These are phyloP conservation scores for Hypoxylon sp. DNA, from an alignment of 2,329 filamentous ascomycete species.

Conservation along the genomic window DNA sequence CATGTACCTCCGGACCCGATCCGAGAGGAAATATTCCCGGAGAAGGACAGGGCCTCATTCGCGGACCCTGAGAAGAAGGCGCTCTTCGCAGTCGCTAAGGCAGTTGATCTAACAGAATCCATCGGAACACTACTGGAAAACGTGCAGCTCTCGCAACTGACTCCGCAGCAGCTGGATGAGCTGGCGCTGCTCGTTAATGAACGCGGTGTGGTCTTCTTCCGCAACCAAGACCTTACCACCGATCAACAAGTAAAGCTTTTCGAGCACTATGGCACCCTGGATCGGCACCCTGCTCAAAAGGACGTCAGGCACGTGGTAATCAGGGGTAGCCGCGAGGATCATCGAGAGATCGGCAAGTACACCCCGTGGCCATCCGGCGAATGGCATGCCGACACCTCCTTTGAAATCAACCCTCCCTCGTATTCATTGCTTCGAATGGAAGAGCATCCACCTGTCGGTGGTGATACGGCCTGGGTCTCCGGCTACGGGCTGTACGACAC, in stretches of 20 bases:
- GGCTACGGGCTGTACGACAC: conserved; percentile 60
- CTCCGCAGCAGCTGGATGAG: conserved; percentile 61
- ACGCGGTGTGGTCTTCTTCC: conserved; percentile 63
- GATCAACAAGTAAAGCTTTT: conserved; percentile 59
- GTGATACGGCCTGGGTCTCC: conserved; percentile 63
- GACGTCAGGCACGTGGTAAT: conserved; percentile 59
- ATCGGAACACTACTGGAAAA: conserved; percentile 56
- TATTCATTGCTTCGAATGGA: conserved; percentile 66
- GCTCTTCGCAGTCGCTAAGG: conserved; percentile 56
- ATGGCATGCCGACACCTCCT: conserved; percentile 64
- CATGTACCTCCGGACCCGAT: conserved; percentile 57
- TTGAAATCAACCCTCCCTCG: conserved; percentile 64
- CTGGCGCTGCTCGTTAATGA: conserved; percentile 62
- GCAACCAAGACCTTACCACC: conserved; percentile 61
- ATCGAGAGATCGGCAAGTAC: conserved; percentile 59
- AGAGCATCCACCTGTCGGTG: conserved; percentile 61
- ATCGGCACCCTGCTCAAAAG: conserved; percentile 61
- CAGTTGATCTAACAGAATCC: conserved; percentile 58
- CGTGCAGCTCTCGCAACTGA: conserved; percentile 61
- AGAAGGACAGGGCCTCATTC: conserved; percentile 56
- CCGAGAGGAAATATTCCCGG: conserved; percentile 50
- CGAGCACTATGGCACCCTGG: conserved; percentile 62
- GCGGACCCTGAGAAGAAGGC: conserved; percentile 61
- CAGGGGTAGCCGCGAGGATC: conserved; percentile 59
- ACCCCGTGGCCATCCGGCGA: conserved; percentile 62